These are phyloP conservation scores for Testicularia cyperi DNA, from an alignment of 1,284 basidiomycete species.

Conservation along the genomic window DNA sequence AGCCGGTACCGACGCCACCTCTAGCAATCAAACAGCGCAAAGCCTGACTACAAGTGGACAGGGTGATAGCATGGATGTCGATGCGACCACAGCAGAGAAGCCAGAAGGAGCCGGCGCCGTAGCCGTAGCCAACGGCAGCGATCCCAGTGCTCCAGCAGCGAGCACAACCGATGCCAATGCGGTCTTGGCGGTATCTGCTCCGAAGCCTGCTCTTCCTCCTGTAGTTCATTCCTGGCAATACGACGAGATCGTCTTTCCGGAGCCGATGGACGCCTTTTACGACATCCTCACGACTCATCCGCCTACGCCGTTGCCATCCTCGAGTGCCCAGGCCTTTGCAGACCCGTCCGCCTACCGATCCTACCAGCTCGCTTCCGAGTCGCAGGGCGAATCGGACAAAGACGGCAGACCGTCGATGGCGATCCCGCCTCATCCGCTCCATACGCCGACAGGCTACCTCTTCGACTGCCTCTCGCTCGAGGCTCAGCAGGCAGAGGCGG, in stretches of 20 bases:
- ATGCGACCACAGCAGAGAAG: conserved; percentile 2
- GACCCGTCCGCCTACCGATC: conserved; percentile 42
- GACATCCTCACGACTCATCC: conserved; percentile 77
- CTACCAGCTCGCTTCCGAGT: conserved; percentile 14
- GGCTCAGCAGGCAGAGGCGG: conserved; percentile 80
- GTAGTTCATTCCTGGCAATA: conserved; percentile 90
- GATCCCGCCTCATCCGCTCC: conserved; percentile 49
- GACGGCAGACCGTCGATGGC: conserved; percentile 1
- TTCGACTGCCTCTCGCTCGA: conserved; percentile 69
- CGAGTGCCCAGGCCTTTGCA: conserved; percentile 46
- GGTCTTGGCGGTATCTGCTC: not conserved
- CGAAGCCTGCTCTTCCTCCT: conserved; percentile 40
- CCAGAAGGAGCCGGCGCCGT: conserved; percentile 2
- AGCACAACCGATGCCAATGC: not conserved
- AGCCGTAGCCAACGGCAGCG: not conserved
- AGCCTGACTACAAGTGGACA: too few relatives aligned
- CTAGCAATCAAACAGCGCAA: too few relatives aligned
- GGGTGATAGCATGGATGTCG: conserved; percentile 16
- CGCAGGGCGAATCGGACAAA: conserved; percentile 8
- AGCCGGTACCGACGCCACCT: too few relatives aligned
- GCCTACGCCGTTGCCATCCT: conserved; percentile 68
- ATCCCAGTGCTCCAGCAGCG: conserved; percentile 1
- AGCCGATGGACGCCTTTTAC: conserved; percentile 86
- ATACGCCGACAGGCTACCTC: conserved; percentile 52
- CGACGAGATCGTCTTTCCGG: conserved; percentile 94